Percentiles rank a stretch among this genome's conserved stretches.
These are phyloP conservation scores for Skeletonema tropicum DNA, from an alignment of 108 stramenopile species.

Conservation along the genomic window DNA sequence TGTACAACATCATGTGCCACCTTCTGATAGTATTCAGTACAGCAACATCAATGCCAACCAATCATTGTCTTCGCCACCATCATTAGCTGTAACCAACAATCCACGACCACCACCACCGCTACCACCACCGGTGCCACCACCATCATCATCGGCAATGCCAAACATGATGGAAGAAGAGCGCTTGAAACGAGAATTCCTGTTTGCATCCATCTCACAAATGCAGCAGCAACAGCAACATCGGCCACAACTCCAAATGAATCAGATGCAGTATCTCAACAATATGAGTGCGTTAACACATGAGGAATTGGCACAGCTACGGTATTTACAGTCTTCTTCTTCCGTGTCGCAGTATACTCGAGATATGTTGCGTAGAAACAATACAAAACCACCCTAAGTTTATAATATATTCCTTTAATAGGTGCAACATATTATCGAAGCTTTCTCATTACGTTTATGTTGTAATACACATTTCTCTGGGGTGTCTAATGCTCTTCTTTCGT, in stretches of 20 bases:
- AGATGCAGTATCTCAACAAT: not conserved
- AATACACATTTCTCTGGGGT: too few species aligned
- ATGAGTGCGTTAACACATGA: not conserved
- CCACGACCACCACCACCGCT: too few species aligned
- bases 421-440: not conserved
- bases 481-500: too few species aligned
- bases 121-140: too few species aligned
- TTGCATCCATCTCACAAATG: not conserved
- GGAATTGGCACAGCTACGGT: not conserved
- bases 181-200: not conserved
- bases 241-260: not conserved
- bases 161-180: not conserved
- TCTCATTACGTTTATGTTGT: too few species aligned
- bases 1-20: not conserved
- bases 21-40: too few species aligned
- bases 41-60: too few species aligned
- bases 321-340: not conserved
- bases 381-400: not conserved
- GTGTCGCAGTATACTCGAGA: not conserved
- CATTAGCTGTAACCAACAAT: too few species aligned
- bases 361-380: not conserved
- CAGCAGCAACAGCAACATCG: not conserved
- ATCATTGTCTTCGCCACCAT: too few species aligned
- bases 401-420: not conserved
- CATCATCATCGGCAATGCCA: not conserved